phyloP scores from a whole-genome alignment of 805 yeast species.

The Saccharomycopsis fibuligera region DNA sequence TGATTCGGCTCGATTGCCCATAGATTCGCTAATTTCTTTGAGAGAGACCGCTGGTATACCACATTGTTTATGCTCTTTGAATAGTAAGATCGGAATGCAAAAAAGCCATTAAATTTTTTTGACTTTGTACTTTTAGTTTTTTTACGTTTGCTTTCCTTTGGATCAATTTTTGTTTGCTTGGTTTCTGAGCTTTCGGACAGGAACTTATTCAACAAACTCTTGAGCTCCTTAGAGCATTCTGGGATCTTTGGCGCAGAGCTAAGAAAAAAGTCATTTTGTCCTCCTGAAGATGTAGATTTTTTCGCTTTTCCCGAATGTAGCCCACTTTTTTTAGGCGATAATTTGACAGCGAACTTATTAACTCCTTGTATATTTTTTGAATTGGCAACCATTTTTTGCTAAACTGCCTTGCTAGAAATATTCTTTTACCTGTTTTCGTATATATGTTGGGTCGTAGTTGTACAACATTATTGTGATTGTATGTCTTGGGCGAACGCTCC shows the following conservation, averaged over 20 bases:
- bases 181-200: background rate
- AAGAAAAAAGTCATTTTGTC: background rate
- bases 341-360: too few species aligned
- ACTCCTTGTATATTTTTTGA: too few species aligned
- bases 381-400: too few species aligned
- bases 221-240: slow-evolving; percentile 1
- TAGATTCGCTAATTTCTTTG: slow-evolving; percentile 25
- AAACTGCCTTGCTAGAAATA: too few species aligned
- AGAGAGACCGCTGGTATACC: slow-evolving; percentile 26
- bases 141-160: background rate
- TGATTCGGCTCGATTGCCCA: slow-evolving; percentile 28
- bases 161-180: background rate
- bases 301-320: too few species aligned
- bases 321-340: too few species aligned
- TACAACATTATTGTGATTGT: too few species aligned
- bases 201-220: background rate
- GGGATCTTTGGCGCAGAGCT: slow-evolving; percentile 4
- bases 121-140: background rate
- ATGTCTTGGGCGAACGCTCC: too few species aligned
- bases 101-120: slow-evolving; percentile 28
- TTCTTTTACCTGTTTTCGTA: too few species aligned
- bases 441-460: too few species aligned
- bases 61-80: slow-evolving; percentile 25
- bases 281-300: too few species aligned
- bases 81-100: slow-evolving; percentile 30